Percentiles rank a stretch among this genome's conserved stretches.
These are phyloP conservation scores for Penicillium malachiteum DNA, from an alignment of 495 filamentous ascomycete species.

Conservation along the genomic window DNA sequence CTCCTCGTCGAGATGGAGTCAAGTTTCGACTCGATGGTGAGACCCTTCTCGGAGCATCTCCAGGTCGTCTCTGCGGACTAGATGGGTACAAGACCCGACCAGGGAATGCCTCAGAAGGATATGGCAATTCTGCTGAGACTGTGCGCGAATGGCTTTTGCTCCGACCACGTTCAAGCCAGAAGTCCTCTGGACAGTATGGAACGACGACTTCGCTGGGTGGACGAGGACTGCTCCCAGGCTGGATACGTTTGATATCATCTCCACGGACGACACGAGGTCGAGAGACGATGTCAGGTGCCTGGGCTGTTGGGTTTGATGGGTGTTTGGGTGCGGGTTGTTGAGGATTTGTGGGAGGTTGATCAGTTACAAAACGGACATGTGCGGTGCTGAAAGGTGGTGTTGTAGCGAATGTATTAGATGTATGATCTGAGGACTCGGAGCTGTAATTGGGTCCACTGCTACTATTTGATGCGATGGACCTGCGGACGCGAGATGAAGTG, in stretches of 20 bases:
- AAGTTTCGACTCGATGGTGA: slow-evolving; percentile 35
- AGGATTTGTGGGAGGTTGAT: neutral
- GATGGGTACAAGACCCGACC: slow-evolving; percentile 18
- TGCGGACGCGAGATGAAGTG: neutral
- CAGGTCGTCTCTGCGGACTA: slow-evolving; percentile 19
- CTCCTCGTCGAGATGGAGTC: slow-evolving; percentile 35
- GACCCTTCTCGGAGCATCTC: slow-evolving; percentile 15
- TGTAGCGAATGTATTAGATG: slow-evolving; percentile 8
- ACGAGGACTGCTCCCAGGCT: slow-evolving; percentile 32
- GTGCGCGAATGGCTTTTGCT: neutral
- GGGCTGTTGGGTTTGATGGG: slow-evolving; percentile 12
- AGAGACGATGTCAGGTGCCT: slow-evolving; percentile 30
- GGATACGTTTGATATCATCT: slow-evolving; percentile 39
- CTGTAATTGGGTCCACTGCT: slow-evolving; percentile 9
- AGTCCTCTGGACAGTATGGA: slow-evolving; percentile 35
- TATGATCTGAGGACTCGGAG: slow-evolving; percentile 8
- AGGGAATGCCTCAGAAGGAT: slow-evolving; percentile 21
- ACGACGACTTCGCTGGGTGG: slow-evolving; percentile 24
- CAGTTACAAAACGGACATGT: slow-evolving; percentile 2
- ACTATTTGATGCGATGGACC: slow-evolving; percentile 9
- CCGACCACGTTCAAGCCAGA: slow-evolving; percentile 29
- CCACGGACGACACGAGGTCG: slow-evolving; percentile 34
- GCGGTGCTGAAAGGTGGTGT: slow-evolving; percentile 6
- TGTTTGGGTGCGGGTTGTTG: slow-evolving; percentile 1
- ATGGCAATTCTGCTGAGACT: slow-evolving; percentile 12